Evolutionary conservation across 2,329 filamentous ascomycete species (phyloP).

Genomic region (Monosporascus sp.): DNA sequence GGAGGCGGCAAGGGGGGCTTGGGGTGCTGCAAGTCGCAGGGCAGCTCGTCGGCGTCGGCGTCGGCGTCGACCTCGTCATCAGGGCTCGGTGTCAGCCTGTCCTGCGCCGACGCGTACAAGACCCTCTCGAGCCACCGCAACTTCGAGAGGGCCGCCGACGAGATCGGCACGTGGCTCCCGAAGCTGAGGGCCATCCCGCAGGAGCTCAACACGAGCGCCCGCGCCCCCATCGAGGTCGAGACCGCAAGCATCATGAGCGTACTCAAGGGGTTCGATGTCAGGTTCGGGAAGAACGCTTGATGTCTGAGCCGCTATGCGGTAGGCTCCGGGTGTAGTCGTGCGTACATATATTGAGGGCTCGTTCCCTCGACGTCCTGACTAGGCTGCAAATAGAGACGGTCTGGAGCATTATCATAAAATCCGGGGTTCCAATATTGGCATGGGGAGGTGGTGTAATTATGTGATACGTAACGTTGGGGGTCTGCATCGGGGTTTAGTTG

Average conservation of each 20-base stretch:
- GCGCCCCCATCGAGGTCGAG: slow-evolving; percentile 69
- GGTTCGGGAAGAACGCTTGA: slow-evolving; percentile 50
- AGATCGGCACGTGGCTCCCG: slow-evolving; percentile 70
- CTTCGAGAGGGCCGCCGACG: slow-evolving; percentile 67
- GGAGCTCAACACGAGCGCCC: slow-evolving; percentile 30
- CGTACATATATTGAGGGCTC: no score
- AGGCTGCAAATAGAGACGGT: no score
- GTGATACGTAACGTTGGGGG: no score
- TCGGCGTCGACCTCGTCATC: slow-evolving; percentile 26
- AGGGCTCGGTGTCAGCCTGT: slow-evolving; percentile 51
- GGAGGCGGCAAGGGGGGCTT: slow-evolving; percentile 53
- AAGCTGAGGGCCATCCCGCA: slow-evolving; percentile 58
- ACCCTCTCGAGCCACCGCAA: slow-evolving; percentile 71
- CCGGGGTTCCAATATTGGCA: no score
- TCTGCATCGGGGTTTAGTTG: no score
- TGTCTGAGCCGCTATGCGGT: no score
- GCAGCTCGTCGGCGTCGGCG: slow-evolving; percentile 18
- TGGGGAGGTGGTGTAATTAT: no score
- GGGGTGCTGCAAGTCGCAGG: slow-evolving; percentile 57
- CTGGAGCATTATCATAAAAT: no score
- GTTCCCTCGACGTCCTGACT: no score
- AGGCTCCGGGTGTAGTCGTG: no score
- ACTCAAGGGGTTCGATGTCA: slow-evolving; percentile 72
- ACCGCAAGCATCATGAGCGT: slow-evolving; percentile 81
- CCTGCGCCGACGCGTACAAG: slow-evolving; percentile 73